Base-by-base conservation (phyloP, 371 early-diverging fungal species). In the Lichtheimia ramosa region DNA sequence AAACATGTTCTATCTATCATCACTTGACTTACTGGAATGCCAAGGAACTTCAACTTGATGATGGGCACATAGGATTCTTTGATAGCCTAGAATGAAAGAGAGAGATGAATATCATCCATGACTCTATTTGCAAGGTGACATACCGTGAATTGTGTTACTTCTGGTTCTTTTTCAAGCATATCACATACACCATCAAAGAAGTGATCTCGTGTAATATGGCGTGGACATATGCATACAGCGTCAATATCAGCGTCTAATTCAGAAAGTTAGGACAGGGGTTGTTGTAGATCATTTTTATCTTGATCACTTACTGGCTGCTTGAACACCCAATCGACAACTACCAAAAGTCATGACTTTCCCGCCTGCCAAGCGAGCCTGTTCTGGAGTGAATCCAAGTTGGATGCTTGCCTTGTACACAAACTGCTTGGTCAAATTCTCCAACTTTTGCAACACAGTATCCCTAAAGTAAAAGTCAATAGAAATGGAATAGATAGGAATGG, bases 321-420 rank as follows among this genome's bases (percentile, higher is more conserved):
- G 99, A 2, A 99, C 99, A 20, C 99, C 99, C 8, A 99, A 82
- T 43, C 99, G 84, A 75, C 96, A 99, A 51, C 98, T 98, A 10
- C 99, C 99, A 79, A 96, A 99, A 0, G 99, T 98, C 71, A 94
- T 98, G 40, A 99, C 99, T 75, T 96, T 97, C 23, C 99, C 99
- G 48, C 97, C 97, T 40, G 91, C 93, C 55, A 92, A 89, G 51
- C 77, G 84, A 1, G 96, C 97, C 23, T 92, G 66, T 15, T 87
- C 73, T 61, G 92, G 95, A 12, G 93, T 85, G 23, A 93, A 77
- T n/a, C 84, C 83, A 53, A 89, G 85, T 21, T 85, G 63, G 54
- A 69, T 74, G 42, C 86, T 83, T 10, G 88, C 89, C 23, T 72
- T 66, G 53, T 90, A 88, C 8, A 98, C 96, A 79, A 98, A 96